Evolutionary conservation across 805 yeast species (phyloP).

Genomic region (Starmerella potacharoeniae): DNA sequence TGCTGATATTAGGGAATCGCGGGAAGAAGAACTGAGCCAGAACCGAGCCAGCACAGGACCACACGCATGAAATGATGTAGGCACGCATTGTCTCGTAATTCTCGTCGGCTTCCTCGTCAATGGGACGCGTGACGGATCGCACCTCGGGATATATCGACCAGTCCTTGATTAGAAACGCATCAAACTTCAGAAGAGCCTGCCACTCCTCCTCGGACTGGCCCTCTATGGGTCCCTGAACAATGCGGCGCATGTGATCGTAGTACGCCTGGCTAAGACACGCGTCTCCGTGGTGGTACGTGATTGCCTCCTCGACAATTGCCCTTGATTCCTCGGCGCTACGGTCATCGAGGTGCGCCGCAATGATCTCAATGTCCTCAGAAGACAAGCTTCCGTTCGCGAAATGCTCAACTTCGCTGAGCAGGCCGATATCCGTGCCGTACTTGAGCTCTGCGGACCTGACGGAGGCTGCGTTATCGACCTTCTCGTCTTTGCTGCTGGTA

Average conservation of each 20-base stretch:
- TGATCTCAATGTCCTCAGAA: constrained; percentile 11
- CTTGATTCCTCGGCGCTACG: constrained; percentile 31
- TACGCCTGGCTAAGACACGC: constrained; percentile 36
- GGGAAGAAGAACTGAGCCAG: constrained; percentile 46
- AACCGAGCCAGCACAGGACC: constrained; percentile 45
- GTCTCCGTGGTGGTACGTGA: constrained; percentile 37
- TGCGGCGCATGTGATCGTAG: constrained; percentile 29
- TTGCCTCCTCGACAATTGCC: constrained; percentile 32
- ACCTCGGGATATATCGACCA: constrained; percentile 53
- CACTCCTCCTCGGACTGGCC: constrained; percentile 20
- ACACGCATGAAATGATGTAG: constrained; percentile 38
- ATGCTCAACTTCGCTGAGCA: neutral
- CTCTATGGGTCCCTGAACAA: constrained; percentile 19
- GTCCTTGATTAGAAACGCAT: constrained; percentile 33
- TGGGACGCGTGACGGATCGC: constrained; percentile 43
- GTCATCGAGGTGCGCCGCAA: constrained; percentile 21
- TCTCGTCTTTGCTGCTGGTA: neutral
- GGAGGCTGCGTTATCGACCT: neutral
- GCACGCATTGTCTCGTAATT: constrained; percentile 42
- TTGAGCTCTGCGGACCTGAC: neutral
- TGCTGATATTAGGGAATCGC: constrained; percentile 42
- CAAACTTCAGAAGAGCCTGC: constrained; percentile 25
- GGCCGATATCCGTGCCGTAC: neutral
- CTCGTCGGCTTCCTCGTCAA: constrained; percentile 36
- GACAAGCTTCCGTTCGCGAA: constrained; percentile 2